A percentile compares a stretch with the other conserved stretches of the same genome.
phyloP scores from a whole-genome alignment of 805 yeast species.

The Ogataea kodamae region DNA sequence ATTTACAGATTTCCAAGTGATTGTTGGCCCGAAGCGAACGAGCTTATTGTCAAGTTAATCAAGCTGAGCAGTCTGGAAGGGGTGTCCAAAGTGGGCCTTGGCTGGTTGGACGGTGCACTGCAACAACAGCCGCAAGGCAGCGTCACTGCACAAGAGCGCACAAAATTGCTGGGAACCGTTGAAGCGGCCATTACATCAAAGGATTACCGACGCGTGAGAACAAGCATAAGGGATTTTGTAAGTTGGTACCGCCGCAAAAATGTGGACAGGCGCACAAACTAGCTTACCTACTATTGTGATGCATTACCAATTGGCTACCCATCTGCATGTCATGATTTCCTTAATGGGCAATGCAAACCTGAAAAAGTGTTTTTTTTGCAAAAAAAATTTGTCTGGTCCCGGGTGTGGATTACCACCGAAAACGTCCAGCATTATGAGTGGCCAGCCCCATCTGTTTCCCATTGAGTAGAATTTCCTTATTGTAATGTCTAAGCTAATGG shows the following conservation, averaged over 20 bases:
- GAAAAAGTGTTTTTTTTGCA: too few relatives aligned
- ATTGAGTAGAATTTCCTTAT: slow-evolving; percentile 1
- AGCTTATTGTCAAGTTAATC: slow-evolving; percentile 62
- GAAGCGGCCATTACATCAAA: slow-evolving; percentile 60
- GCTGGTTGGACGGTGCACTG: slow-evolving; percentile 63
- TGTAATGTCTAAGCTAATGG: slow-evolving; percentile 1
- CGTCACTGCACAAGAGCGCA: slow-evolving; percentile 65
- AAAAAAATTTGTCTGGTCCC: background rate
- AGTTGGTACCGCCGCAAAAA: slow-evolving; percentile 81
- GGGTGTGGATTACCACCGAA: slow-evolving; percentile 1
- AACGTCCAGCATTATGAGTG: too few relatives aligned
- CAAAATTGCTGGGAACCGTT: slow-evolving; percentile 55
- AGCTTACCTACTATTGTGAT: slow-evolving; percentile 1
- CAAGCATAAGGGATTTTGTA: slow-evolving; percentile 70
- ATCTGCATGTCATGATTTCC: slow-evolving; percentile 8
- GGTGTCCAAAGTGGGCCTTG: slow-evolving; percentile 37
- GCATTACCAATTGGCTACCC: slow-evolving; percentile 2
- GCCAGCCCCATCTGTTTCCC: slow-evolving; percentile 3
- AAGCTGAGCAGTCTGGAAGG: slow-evolving; percentile 47
- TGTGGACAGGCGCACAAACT: slow-evolving; percentile 34
- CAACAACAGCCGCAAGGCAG: slow-evolving; percentile 54
- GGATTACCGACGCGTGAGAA: slow-evolving; percentile 71
- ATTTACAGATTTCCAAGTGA: slow-evolving; percentile 70
- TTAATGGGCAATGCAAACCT: slow-evolving; percentile 2
- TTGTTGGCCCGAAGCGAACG: slow-evolving; percentile 69